Conservation (phyloP, 495 filamentous ascomycete species). For the Lasiosphaeria ovina region DNA sequence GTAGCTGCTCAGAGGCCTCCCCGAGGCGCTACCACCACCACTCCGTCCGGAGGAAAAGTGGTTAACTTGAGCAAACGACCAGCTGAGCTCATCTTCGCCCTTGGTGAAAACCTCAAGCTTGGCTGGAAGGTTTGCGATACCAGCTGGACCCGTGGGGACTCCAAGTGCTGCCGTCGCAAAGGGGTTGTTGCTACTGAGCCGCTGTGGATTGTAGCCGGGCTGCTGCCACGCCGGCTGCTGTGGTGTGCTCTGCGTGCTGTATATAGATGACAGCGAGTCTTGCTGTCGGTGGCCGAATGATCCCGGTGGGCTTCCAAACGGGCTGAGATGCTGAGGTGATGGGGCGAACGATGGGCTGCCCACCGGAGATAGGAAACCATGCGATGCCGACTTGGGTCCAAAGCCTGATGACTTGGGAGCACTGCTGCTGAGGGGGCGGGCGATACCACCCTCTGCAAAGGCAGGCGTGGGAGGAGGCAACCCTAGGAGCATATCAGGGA, state of each 20-base stretch:
- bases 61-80: constrained; percentile 63
- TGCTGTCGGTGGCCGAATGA: constrained; percentile 19
- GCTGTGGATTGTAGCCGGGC: constrained; percentile 27
- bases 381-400: constrained; percentile 10
- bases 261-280: constrained; percentile 18
- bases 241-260: constrained; percentile 1
- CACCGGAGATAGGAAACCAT: constrained; percentile 23
- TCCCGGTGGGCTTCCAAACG: constrained; percentile 15
- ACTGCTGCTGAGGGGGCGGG: constrained; percentile 7
- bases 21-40: constrained; percentile 16
- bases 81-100: constrained; percentile 75
- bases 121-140: constrained; percentile 52
- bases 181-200: constrained; percentile 54
- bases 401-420: constrained; percentile 6
- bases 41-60: constrained; percentile 19
- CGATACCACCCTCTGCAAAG: constrained; percentile 10
- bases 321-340: constrained; percentile 11
- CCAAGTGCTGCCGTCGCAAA: constrained; percentile 36
- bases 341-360: constrained; percentile 10
- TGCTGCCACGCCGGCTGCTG: background rate
- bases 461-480: constrained; percentile 57
- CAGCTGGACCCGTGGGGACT: constrained; percentile 12
- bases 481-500: constrained; percentile 68
- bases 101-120: constrained; percentile 82
- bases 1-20: constrained; percentile 50